Base-by-base conservation (phyloP, 768 basidiomycete genomes). In the Tricholoma matsutake region DNA sequence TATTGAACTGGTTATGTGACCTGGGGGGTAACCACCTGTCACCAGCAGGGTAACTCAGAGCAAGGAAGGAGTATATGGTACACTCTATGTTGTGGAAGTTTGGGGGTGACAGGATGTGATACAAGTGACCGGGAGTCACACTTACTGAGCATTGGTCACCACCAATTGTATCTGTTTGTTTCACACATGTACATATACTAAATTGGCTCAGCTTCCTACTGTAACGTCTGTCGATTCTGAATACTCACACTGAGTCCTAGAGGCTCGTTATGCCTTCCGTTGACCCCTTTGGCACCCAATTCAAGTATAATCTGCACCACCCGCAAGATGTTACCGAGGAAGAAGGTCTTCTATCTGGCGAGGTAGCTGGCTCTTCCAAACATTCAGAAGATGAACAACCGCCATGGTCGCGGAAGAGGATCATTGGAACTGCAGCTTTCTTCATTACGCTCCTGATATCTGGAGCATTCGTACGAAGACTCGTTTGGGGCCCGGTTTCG, bases 401-500 rank as follows among this genome's bases (percentile, higher is more conserved):
- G 13, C 39, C 68, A n/a, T 81, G 77, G 79, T 75, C 80, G 16
- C 65, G 71, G 51, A 73, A 68, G 55, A 77, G 72, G 68, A 73
- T 82, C 22, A 64, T 78, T 18, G 67, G 67, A 32, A 75, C 71
- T 39, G 81, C 81, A 18, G 57, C 68, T 16, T 67, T 63, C 45
- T 70, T 83, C 56, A 80, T 83, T 47, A 64, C 68, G 7, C 74
- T 84, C 20, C 69, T 85, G 14, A 59, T 83, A 11, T 72, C 76
- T 28, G 82, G 79, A 1, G 73, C 74, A 5, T 72, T 81, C 58
- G 71, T 78, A 5, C 75, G 78, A n/a, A 71, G 70, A 13, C 59
- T 79, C 2, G 63, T 82, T 1, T 68, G 75, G 32, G 66, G 66
- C 18, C 65, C 67, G 3, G 47, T 65, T 39, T 63, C 70, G 6